phyloP scores from a whole-genome alignment of 768 basidiomycete genomes.

The Mycena galericulata region DNA sequence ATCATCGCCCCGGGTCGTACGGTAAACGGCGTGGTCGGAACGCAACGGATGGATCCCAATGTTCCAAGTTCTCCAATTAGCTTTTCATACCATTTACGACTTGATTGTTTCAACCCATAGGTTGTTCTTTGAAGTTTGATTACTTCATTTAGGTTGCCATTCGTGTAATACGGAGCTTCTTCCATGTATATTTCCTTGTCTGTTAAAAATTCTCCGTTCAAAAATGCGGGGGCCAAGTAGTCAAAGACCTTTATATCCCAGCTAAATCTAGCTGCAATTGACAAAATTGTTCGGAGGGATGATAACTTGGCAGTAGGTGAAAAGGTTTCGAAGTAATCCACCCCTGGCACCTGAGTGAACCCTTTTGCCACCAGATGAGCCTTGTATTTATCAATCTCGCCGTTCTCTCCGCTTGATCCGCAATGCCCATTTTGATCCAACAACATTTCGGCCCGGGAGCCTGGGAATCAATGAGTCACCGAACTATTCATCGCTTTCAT shows the following conservation, averaged over 20 bases:
- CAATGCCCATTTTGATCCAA: too few species aligned
- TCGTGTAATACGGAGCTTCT: neutral
- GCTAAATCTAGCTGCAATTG: neutral
- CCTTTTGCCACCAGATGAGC: too few species aligned
- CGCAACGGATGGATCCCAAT: conserved; percentile 8
- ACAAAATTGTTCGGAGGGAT: neutral
- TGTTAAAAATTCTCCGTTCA: neutral
- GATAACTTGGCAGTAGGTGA: too few species aligned
- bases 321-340: too few species aligned
- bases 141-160: neutral
- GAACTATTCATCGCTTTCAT: too few species aligned
- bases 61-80: conserved; percentile 33
- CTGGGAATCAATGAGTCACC: too few species aligned
- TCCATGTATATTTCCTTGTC: conserved; percentile 1
- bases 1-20: conserved; percentile 9
- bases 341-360: too few species aligned
- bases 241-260: neutral
- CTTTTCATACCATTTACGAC: conserved; percentile 1
- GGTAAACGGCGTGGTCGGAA: conserved; percentile 32
- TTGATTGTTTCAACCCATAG: conserved; percentile 1
- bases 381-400: too few species aligned
- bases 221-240: neutral
- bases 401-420: too few species aligned
- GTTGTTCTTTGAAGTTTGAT: too few species aligned
- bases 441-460: too few species aligned